These are phyloP conservation scores for Triticum monococcum DNA, from an alignment of 176 grass and related monocot species.

Conservation along the genomic window DNA sequence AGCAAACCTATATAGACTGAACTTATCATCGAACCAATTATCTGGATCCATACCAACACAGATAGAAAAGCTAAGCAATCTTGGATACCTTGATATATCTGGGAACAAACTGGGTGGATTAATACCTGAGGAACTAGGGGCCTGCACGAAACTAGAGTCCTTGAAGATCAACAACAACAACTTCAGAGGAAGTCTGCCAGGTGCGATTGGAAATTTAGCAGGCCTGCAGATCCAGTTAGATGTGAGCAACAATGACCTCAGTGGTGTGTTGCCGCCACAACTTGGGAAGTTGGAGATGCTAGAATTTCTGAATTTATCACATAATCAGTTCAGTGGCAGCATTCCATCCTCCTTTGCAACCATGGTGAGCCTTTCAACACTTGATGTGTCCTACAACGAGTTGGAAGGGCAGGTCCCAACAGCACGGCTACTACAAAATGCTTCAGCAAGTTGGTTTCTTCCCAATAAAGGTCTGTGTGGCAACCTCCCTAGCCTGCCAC, in stretches of 20 bases:
- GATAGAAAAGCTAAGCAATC: background rate
- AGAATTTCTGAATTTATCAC: slow-evolving; percentile 35
- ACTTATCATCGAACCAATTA: background rate
- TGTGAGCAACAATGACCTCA: slow-evolving; percentile 35
- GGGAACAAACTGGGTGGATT: background rate
- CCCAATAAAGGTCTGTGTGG: slow-evolving; percentile 8
- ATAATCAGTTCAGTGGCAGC: slow-evolving; percentile 35
- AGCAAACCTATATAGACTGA: background rate
- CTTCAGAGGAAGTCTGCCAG: slow-evolving; percentile 28
- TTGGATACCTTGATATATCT: background rate
- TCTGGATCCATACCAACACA: background rate
- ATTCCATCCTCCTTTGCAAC: background rate
- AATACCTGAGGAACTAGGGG: background rate
- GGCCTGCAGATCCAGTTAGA: slow-evolving; percentile 18
- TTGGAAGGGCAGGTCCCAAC: slow-evolving; percentile 25
- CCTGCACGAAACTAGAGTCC: background rate
- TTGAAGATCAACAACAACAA: slow-evolving; percentile 1
- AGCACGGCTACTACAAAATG: background rate
- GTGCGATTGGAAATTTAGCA: slow-evolving; percentile 19
- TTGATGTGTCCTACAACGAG: slow-evolving; percentile 44
- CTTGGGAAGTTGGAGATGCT: slow-evolving; percentile 30
- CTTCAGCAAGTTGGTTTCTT: background rate
- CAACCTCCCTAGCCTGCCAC: background rate
- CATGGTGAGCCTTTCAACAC: slow-evolving; percentile 22
- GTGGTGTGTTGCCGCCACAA: slow-evolving; percentile 14